Evolutionary conservation across 768 basidiomycete species (phyloP), one percentile per base, ranked within the genome.

Genomic region (Lactifluus subvellereus): DNA sequence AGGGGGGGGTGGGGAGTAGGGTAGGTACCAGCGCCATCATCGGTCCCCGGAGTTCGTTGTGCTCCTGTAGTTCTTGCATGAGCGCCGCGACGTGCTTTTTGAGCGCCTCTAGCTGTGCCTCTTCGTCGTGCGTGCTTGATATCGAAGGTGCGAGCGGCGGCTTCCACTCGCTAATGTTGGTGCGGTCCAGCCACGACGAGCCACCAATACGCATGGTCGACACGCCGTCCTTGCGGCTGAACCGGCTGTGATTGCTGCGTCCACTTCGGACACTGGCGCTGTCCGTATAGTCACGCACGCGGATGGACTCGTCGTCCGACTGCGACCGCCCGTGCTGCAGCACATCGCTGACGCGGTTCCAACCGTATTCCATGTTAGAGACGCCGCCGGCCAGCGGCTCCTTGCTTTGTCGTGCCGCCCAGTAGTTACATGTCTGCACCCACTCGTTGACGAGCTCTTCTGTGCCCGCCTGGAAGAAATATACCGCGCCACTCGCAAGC

Each of bases 361-460:
- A 99, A 9, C 97, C 97, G 71, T 98, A 97, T 74, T 99, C 97
- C 91, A 98, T 96, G 76, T 98, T 99, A 54, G 93, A 94, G 8
- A 99, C 95, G 27, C 97, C 97, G 5, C 97, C 97, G 2, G 90
- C 82, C 3, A 99, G 81, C 1, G 97, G 97, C 71, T 98, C 95
- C 69, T 96, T 94, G 74, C 91, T 94, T 60, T 86, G 91, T 50
- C 97, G 81, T 2, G 96, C 97, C 0, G 97, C 92, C 97, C 97
- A 98, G 73, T 99, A 99, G 77, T 98, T 99, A 82, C 96, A 98
- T 0, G 97, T 97, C 45, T 91, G 88, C 7, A 97, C 95, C 97
- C 97, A 98, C 74, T 99, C 97, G 69, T 91, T 90, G 54, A 97
- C 94, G n/a, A 99, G 84, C 68, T 98, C 96, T 70, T 97, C 96